Percentiles rank a stretch among this genome's conserved stretches.
Evolutionary conservation across 768 basidiomycete genomes (phyloP).

Genomic region (Tricholoma furcatifolium): DNA sequence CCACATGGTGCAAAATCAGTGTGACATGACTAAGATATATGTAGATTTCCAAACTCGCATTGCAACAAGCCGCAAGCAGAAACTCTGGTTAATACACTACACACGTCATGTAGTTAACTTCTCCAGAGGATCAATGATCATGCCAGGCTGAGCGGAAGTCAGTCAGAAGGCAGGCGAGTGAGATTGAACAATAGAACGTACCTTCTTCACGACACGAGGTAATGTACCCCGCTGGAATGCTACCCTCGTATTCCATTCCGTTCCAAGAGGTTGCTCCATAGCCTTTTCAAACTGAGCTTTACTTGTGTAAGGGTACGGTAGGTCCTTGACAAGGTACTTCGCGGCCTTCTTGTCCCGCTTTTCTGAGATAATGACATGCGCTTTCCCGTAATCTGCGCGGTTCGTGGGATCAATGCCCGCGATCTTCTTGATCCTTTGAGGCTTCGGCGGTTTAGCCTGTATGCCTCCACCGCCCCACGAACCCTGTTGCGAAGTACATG

Average conservation of each 20-base stretch:
- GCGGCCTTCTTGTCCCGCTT: conserved; percentile 91
- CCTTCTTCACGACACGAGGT: conserved; percentile 88
- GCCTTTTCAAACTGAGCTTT: conserved; percentile 88
- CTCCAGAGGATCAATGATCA: conserved; percentile 16
- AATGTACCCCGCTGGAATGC: conserved; percentile 82
- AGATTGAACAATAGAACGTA: conserved; percentile 24
- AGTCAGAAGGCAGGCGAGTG: background rate
- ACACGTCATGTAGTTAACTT: conserved; percentile 5
- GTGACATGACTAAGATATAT: background rate
- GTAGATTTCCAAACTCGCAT: too few species aligned
- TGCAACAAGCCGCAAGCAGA: too few species aligned
- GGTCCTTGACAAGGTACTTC: conserved; percentile 86
- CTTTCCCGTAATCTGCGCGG: conserved; percentile 82
- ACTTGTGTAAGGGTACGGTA: conserved; percentile 94
- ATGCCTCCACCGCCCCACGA: conserved; percentile 87
- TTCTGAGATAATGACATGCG: conserved; percentile 94
- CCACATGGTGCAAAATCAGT: too few species aligned
- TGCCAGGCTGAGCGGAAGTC: conserved; percentile 6
- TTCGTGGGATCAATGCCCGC: conserved; percentile 76
- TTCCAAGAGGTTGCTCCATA: conserved; percentile 79
- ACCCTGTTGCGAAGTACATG: conserved; percentile 50
- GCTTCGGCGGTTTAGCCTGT: conserved; percentile 57
- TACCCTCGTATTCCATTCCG: conserved; percentile 91
- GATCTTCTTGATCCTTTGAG: conserved; percentile 75
- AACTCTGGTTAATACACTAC: background rate